Evolutionary conservation across 2,329 filamentous ascomycete species (phyloP).

Genomic region (Alternaria rosae): DNA sequence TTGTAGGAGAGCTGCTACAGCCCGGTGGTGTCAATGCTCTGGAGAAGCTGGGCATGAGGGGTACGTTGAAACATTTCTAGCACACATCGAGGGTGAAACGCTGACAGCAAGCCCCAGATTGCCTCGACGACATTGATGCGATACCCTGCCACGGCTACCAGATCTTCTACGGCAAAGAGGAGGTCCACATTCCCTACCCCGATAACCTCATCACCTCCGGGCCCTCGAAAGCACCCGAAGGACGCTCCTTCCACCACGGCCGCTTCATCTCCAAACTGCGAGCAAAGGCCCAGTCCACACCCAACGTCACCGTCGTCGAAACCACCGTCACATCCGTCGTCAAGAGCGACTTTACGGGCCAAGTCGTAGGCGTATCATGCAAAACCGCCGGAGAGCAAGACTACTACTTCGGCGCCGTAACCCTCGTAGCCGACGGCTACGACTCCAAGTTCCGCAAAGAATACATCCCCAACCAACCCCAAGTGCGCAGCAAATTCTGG

Average conservation of each 20-base stretch:
- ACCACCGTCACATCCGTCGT: slow-evolving; percentile 83
- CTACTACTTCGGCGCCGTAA: slow-evolving; percentile 84
- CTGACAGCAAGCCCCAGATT: slow-evolving; percentile 58
- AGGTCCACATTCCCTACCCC: slow-evolving; percentile 82
- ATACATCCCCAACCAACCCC: slow-evolving; percentile 70
- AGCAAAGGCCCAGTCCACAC: slow-evolving; percentile 73
- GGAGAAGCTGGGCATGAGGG: slow-evolving; percentile 75
- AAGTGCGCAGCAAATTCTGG: slow-evolving; percentile 87
- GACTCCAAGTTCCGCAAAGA: slow-evolving; percentile 88
- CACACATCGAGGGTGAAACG: background rate
- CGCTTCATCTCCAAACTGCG: slow-evolving; percentile 87
- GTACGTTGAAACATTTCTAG: slow-evolving; percentile 12
- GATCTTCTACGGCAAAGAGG: slow-evolving; percentile 79
- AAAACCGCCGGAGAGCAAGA: slow-evolving; percentile 71
- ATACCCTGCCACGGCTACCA: slow-evolving; percentile 85
- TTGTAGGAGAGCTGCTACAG: slow-evolving; percentile 94
- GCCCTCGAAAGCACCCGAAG: slow-evolving; percentile 62
- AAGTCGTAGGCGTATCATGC: slow-evolving; percentile 84
- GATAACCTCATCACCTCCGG: slow-evolving; percentile 57
- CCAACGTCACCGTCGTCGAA: slow-evolving; percentile 90
- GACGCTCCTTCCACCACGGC: slow-evolving; percentile 90
- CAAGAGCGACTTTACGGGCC: slow-evolving; percentile 69
- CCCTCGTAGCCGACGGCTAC: slow-evolving; percentile 91
- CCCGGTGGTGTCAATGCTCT: slow-evolving; percentile 87
- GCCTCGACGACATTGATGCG: slow-evolving; percentile 88